These are phyloP conservation scores for Fistulina hepatica DNA, from an alignment of 1,284 basidiomycete genomes.

Conservation along the genomic window DNA sequence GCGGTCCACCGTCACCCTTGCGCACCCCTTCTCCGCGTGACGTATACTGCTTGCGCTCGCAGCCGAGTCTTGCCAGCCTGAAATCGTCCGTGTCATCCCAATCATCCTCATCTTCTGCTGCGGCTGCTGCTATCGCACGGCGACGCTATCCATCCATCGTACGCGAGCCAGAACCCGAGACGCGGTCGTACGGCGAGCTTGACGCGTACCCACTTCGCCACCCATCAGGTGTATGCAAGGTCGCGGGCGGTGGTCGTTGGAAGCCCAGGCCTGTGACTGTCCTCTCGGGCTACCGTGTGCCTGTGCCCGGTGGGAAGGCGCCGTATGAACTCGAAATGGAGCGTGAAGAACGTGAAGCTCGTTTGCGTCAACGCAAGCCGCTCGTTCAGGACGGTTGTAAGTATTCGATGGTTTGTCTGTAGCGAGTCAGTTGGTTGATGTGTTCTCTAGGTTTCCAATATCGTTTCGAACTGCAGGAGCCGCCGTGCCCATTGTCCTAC, in stretches of 20 bases:
- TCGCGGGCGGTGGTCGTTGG: slow-evolving; percentile 66
- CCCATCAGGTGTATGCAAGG: slow-evolving; percentile 58
- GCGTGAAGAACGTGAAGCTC: slow-evolving; percentile 42
- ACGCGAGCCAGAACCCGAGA: slow-evolving; percentile 15
- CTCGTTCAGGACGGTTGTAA: slow-evolving; percentile 55
- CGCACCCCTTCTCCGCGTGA: slow-evolving; percentile 19
- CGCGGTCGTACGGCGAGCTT: slow-evolving; percentile 47
- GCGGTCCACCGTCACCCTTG: slow-evolving; percentile 27
- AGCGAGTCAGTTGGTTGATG: too few relatives aligned
- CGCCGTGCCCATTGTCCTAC: too few relatives aligned
- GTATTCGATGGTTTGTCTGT: too few relatives aligned
- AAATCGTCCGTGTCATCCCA: slow-evolving; percentile 25
- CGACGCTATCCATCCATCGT: slow-evolving; percentile 18
- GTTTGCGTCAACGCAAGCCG: slow-evolving; percentile 40
- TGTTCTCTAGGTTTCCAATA: too few relatives aligned
- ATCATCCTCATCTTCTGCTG: slow-evolving; percentile 23
- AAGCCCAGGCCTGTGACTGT: slow-evolving; percentile 44
- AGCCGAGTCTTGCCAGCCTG: slow-evolving; percentile 19
- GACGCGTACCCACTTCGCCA: slow-evolving; percentile 58
- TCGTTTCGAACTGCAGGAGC: too few relatives aligned
- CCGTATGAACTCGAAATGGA: slow-evolving; percentile 58
- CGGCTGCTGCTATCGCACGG: slow-evolving; percentile 2
- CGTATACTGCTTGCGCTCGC: slow-evolving; percentile 5
- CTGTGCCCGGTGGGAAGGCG: slow-evolving; percentile 48
- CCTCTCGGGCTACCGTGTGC: slow-evolving; percentile 39